Conservation (phyloP, 129 eudicot species). For the Mikania micrantha region DNA sequence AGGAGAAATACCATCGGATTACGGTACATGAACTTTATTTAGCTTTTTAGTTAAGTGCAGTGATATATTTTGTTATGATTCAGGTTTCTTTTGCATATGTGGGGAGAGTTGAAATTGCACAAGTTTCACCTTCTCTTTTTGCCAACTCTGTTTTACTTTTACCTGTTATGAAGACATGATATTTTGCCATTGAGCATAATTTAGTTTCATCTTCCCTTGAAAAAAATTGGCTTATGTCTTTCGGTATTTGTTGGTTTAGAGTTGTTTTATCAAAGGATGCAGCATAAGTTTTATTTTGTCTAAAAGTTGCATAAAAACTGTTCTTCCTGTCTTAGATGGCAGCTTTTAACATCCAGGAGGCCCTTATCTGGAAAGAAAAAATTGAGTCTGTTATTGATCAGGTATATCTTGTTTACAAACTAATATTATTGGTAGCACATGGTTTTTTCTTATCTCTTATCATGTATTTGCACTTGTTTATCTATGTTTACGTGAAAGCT, state of each 20-base stretch:
- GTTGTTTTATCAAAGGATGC: conserved; percentile 1
- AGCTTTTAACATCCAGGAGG: conserved; percentile 99
- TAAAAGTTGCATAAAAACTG: conserved; percentile 6
- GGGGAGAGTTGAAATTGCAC: neutral
- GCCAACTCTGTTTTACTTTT: neutral
- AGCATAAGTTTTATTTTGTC: neutral
- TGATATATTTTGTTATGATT: conserved; percentile 3
- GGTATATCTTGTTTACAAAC: conserved; percentile 35
- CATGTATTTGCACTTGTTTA: conserved; percentile 3
- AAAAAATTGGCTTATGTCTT: neutral
- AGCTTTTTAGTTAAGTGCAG: neutral
- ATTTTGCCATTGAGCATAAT: conserved; percentile 1
- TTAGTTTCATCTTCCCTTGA: conserved; percentile 4
- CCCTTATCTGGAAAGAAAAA: conserved; percentile 96
- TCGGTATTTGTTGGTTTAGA: conserved; percentile 3
- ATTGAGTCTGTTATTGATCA: conserved; percentile 96
- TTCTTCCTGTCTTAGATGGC: conserved; percentile 71
- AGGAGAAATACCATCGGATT: conserved; percentile 79
- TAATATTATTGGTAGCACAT: conserved; percentile 11
- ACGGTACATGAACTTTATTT: conserved; percentile 51
- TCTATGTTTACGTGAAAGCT: conserved; percentile 13
- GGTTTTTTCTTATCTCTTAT: neutral
- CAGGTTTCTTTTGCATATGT: conserved; percentile 2
- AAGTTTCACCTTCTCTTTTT: neutral
- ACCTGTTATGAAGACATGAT: neutral